phyloP scores from a whole-genome alignment of 2,329 filamentous ascomycete species.

The Diaporthe aspalathi region DNA sequence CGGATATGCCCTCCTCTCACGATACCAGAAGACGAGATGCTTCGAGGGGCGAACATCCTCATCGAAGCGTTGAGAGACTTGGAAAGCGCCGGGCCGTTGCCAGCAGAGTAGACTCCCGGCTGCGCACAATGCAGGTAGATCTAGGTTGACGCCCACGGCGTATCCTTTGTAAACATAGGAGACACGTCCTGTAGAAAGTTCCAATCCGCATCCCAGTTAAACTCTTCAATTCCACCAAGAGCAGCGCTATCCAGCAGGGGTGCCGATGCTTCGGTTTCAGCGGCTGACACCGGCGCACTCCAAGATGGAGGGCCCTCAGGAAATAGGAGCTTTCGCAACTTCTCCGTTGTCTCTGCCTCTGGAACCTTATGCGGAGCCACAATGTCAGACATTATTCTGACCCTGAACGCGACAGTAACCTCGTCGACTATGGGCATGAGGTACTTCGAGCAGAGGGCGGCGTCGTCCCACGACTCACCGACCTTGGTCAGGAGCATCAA shows the following conservation, averaged over 20 bases:
- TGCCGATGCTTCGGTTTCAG: slow-evolving; percentile 1
- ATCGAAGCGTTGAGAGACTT: slow-evolving; percentile 6
- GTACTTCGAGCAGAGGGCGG: slow-evolving; percentile 9
- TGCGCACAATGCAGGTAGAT: neutral
- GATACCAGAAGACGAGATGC: slow-evolving; percentile 2
- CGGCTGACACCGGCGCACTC: neutral
- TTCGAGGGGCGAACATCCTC: neutral
- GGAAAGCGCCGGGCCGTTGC: neutral
- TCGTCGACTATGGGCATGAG: slow-evolving; percentile 28
- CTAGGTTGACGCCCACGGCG: slow-evolving; percentile 7
- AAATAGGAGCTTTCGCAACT: slow-evolving; percentile 28
- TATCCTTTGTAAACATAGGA: neutral
- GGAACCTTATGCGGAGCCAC: slow-evolving; percentile 1
- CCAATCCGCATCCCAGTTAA: slow-evolving; percentile 32
- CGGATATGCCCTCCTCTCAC: slow-evolving; percentile 24
- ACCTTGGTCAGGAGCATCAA: slow-evolving; percentile 27
- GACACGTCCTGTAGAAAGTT: slow-evolving; percentile 32
- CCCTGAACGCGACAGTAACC: slow-evolving; percentile 28
- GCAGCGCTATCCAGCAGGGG: neutral
- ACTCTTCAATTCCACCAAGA: slow-evolving; percentile 11
- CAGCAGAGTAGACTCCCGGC: neutral
- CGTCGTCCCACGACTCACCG: slow-evolving; percentile 29
- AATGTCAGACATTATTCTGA: slow-evolving; percentile 12
- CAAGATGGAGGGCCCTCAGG: slow-evolving; percentile 23
- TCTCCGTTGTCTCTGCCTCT: slow-evolving; percentile 19